phyloP scores from a whole-genome alignment of 768 basidiomycete species.

The Amylocystis lapponica region DNA sequence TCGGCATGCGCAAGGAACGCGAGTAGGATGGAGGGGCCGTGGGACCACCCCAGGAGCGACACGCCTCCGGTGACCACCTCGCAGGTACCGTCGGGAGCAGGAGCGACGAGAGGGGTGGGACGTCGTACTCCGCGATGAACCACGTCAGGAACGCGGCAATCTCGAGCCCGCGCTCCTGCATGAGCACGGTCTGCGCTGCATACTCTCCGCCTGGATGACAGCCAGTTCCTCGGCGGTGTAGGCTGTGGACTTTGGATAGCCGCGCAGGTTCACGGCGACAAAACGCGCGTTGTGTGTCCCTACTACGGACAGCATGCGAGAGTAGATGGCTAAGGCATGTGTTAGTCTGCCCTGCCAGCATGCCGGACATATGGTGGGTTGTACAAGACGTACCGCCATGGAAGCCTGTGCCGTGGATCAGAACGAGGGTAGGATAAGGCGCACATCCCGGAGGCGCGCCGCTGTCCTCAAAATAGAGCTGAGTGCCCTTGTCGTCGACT shows the following conservation, averaged over 20 bases:
- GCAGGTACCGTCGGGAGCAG: background rate
- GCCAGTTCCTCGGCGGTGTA: conserved; percentile 11
- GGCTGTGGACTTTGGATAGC: conserved; percentile 18
- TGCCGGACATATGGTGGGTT: no score
- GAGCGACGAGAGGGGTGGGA: no score
- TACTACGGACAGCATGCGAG: conserved; percentile 13
- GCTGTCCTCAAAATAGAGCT: conserved; percentile 14
- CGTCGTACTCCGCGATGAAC: conserved; percentile 25
- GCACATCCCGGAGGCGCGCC: conserved; percentile 5
- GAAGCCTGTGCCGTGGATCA: conserved; percentile 10
- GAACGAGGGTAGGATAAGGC: conserved; percentile 11
- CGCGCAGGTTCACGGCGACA: conserved; percentile 19
- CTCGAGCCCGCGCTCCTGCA: conserved; percentile 28
- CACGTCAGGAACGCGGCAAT: conserved; percentile 27
- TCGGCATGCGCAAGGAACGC: conserved; percentile 10
- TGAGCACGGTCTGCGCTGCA: conserved; percentile 20
- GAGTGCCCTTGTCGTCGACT: conserved; percentile 6
- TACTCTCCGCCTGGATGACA: conserved; percentile 3
- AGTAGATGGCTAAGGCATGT: no score
- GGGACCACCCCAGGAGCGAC: conserved; percentile 29
- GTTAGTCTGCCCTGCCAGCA: no score
- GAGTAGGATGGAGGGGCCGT: conserved; percentile 20
- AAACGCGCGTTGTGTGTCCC: conserved; percentile 13
- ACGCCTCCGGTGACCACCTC: conserved; percentile 20
- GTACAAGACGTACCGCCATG: conserved; percentile 7